A percentile compares a stretch with the other conserved stretches of the same genome.
phyloP scores from a whole-genome alignment of 495 filamentous ascomycete genomes.

The Trichoderma gamsii region DNA sequence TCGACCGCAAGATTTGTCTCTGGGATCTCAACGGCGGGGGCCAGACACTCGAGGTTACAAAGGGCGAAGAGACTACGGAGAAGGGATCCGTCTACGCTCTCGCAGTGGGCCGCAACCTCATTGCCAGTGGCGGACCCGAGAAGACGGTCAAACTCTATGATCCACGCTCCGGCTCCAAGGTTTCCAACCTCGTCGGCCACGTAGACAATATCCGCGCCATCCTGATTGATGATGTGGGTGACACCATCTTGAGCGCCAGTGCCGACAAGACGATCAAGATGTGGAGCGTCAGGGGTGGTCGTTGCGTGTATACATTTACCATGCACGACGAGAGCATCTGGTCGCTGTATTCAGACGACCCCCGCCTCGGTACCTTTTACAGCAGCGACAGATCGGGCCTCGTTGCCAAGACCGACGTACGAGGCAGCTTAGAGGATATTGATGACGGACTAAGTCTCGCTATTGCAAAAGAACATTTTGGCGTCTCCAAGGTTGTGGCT shows the following conservation, averaged over 20 bases:
- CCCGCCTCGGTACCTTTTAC: constrained; percentile 81
- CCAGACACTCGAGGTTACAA: constrained; percentile 75
- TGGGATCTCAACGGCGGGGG: constrained; percentile 91
- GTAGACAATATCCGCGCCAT: constrained; percentile 92
- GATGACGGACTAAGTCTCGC: constrained; percentile 88
- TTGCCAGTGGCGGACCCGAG: constrained; percentile 92
- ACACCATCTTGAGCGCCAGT: constrained; percentile 89
- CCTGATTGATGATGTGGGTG: constrained; percentile 77
- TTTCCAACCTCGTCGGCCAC: constrained; percentile 97
- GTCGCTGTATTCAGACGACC: constrained; percentile 87
- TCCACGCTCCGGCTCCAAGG: constrained; percentile 75
- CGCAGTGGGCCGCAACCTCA: constrained; percentile 60
- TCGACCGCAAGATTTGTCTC: constrained; percentile 83
- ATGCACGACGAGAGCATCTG: constrained; percentile 99
- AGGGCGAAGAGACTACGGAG: constrained; percentile 68
- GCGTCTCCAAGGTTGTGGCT: constrained; percentile 77
- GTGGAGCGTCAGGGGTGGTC: constrained; percentile 89
- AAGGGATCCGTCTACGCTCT: constrained; percentile 96
- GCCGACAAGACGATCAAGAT: constrained; percentile 96
- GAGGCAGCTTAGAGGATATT: constrained; percentile 62
- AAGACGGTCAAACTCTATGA: constrained; percentile 93
- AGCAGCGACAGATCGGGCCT: constrained; percentile 87
- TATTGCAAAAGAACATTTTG: constrained; percentile 83
- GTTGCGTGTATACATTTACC: constrained; percentile 94
- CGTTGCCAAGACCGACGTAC: constrained; percentile 88